Percentiles rank a stretch among this genome's conserved stretches.
These are phyloP conservation scores for Dryadomyces quercus-mongolicae DNA, from an alignment of 2,329 filamentous ascomycete species.

Conservation along the genomic window DNA sequence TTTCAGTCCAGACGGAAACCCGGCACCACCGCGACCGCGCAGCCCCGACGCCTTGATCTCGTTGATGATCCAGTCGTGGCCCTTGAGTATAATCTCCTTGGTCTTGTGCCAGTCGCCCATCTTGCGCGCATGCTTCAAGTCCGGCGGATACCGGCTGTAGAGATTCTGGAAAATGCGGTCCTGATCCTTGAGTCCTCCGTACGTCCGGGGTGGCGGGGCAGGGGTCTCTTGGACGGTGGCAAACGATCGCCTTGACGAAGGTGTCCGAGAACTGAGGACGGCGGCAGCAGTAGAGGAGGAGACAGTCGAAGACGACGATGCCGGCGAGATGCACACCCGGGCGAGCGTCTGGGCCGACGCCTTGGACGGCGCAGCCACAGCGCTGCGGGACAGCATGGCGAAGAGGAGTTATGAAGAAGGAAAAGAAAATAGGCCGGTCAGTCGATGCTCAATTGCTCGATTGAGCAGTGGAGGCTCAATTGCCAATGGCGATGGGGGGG, in stretches of 20 bases:
- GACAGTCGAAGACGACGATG: background rate
- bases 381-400: slow-evolving; percentile 10
- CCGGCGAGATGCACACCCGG: slow-evolving; percentile 28
- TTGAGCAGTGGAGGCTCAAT: slow-evolving; percentile 6
- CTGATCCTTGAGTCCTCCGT: slow-evolving; percentile 87
- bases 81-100: slow-evolving; percentile 95
- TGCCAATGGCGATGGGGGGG: background rate
- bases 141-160: slow-evolving; percentile 83
- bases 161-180: slow-evolving; percentile 99
- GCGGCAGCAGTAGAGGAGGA: slow-evolving; percentile 1
- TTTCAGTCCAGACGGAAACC: slow-evolving; percentile 97
- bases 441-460: slow-evolving; percentile 1
- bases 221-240: slow-evolving; percentile 64
- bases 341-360: slow-evolving; percentile 25
- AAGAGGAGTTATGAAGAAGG: background rate
- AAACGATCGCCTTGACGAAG: slow-evolving; percentile 41
- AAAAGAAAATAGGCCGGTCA: background rate
- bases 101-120: slow-evolving; percentile 99
- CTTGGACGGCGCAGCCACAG: slow-evolving; percentile 7
- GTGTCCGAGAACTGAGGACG: background rate
- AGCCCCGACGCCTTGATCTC: slow-evolving; percentile 96
- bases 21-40: slow-evolving; percentile 89
- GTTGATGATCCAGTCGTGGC: slow-evolving; percentile 96
- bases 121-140: slow-evolving; percentile 89
- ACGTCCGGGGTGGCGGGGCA: slow-evolving; percentile 56